Percentiles rank a stretch among this genome's conserved stretches.
These are phyloP conservation scores for Picocystis sp. DNA, from an alignment of 163 green algal species.

Conservation along the genomic window DNA sequence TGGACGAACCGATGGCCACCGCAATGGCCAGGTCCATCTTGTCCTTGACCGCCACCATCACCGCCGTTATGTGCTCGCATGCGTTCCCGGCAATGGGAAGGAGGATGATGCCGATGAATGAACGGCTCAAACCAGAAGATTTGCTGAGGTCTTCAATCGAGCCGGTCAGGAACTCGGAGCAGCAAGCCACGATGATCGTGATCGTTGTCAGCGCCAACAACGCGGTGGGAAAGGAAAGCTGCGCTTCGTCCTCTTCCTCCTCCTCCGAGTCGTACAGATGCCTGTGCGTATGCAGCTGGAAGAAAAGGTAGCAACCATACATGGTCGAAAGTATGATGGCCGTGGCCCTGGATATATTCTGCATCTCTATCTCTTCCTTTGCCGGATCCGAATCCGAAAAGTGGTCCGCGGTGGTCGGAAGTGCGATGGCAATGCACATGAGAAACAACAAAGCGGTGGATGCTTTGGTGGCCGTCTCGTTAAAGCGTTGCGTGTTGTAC, in stretches of 20 bases:
- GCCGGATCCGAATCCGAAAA: conserved; percentile 25
- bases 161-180: conserved; percentile 56
- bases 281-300: conserved; percentile 67
- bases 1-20: conserved; percentile 53
- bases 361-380: conserved; percentile 18
- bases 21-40: conserved; percentile 72
- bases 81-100: conserved; percentile 81
- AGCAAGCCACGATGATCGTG: conserved; percentile 45
- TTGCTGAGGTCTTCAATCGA: conserved; percentile 51
- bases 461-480: conserved; percentile 44
- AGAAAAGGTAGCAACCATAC: conserved; percentile 68
- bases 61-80: conserved; percentile 72
- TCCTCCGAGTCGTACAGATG: conserved; percentile 32
- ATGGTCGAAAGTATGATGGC: conserved; percentile 48
- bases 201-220: conserved; percentile 29
- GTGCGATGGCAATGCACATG: conserved; percentile 51
- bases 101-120: conserved; percentile 70
- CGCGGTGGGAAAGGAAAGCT: conserved; percentile 36
- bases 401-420: conserved; percentile 40
- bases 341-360: conserved; percentile 43
- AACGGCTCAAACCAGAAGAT: conserved; percentile 39
- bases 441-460: conserved; percentile 49
- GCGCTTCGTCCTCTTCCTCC: conserved; percentile 25
- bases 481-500: conserved; percentile 64
- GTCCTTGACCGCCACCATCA: conserved; percentile 52